Evolutionary conservation across 2,329 filamentous ascomycete genomes (phyloP).

Genomic region (Ophiocordyceps robertsii): DNA sequence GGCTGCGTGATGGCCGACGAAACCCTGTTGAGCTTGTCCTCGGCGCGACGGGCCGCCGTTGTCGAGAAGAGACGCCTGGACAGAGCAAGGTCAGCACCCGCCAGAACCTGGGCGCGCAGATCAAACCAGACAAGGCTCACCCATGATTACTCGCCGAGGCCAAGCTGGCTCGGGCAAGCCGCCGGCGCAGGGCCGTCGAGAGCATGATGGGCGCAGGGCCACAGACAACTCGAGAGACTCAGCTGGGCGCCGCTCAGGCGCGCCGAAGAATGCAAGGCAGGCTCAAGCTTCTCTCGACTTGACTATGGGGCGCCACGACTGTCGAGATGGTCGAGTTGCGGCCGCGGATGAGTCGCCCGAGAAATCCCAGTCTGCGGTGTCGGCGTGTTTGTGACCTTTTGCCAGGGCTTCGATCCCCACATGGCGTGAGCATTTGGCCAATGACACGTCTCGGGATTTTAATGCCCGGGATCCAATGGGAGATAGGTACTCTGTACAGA

Average conservation of each 20-base stretch:
- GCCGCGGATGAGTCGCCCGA: background rate
- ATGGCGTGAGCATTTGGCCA: background rate
- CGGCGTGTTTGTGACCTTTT: constrained; percentile 6
- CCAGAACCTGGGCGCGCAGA: background rate
- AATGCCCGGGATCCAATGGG: background rate
- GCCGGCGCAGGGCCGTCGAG: constrained; percentile 7
- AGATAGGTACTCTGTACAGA: too few species aligned
- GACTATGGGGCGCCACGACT: background rate
- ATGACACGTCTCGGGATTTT: background rate
- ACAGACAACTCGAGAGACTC: background rate
- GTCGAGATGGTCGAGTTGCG: background rate
- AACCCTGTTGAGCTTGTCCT: constrained; percentile 64
- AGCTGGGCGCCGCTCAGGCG: background rate
- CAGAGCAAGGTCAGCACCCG: background rate
- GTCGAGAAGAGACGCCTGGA: constrained; percentile 36
- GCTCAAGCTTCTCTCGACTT: background rate
- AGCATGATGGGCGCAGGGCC: constrained; percentile 5
- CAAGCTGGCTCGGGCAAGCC: constrained; percentile 5
- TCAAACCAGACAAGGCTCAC: constrained; percentile 1
- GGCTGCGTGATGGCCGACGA: constrained; percentile 84
- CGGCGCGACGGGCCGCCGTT: constrained; percentile 31
- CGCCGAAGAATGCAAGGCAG: background rate
- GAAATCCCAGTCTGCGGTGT: constrained; percentile 13
- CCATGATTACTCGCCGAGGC: constrained; percentile 4
- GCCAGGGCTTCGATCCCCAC: background rate